Conservation (phyloP, 371 early-diverging fungal species). For the Entomophthora muscae region DNA sequence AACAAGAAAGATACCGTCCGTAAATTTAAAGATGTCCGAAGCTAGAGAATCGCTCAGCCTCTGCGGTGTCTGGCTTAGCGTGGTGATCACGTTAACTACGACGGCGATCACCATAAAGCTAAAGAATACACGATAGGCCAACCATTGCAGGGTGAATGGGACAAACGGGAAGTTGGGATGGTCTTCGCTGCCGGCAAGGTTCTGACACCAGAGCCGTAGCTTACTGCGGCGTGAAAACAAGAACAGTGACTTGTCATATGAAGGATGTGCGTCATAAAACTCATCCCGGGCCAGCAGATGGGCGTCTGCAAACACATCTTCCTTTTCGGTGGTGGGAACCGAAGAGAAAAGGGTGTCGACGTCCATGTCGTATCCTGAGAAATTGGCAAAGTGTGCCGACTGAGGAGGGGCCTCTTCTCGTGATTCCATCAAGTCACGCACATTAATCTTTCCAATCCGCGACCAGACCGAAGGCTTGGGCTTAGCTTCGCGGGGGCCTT, state of each 20-base stretch:
- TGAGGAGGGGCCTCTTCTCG: not conserved
- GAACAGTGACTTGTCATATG: slow-evolving; percentile 34
- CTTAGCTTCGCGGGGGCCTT: not conserved
- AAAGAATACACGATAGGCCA: slow-evolving; percentile 13
- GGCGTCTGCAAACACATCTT: not conserved
- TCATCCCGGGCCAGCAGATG: slow-evolving; percentile 14
- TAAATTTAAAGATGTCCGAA: not conserved
- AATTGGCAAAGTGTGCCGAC: not conserved
- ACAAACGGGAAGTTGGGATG: slow-evolving; percentile 1
- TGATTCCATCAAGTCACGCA: not conserved
- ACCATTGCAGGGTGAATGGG: not conserved
- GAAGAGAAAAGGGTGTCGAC: not conserved
- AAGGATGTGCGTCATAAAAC: slow-evolving; percentile 34
- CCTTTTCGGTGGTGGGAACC: not conserved
- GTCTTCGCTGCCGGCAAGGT: not conserved
- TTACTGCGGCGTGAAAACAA: slow-evolving; percentile 24
- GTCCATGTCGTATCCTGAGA: not conserved
- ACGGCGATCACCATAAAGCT: slow-evolving; percentile 22
- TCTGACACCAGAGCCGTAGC: slow-evolving; percentile 14
- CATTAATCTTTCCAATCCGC: not conserved
- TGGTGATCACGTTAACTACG: slow-evolving; percentile 33
- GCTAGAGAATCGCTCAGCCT: slow-evolving; percentile 9
- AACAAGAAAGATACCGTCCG: slow-evolving; percentile 30
- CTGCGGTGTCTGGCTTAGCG: slow-evolving; percentile 19
- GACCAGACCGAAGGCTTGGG: not conserved